Evolutionary conservation across 371 early-diverging fungal genomes (phyloP).

Genomic region (Funneliformis caledonium): DNA sequence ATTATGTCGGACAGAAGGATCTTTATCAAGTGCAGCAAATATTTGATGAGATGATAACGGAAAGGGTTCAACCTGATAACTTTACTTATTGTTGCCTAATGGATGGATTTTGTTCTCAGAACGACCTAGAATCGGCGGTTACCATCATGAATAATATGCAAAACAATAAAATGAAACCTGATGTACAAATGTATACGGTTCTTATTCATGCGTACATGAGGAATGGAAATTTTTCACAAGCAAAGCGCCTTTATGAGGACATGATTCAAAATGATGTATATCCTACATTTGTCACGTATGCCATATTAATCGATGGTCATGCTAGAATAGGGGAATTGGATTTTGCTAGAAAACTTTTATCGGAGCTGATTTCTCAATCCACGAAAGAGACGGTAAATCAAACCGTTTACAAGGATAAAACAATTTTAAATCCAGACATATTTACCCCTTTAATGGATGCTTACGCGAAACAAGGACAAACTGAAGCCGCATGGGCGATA

Average conservation of each 20-base stretch:
- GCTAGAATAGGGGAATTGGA: conserved; percentile 28
- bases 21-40: background rate
- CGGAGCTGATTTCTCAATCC: conserved; percentile 23
- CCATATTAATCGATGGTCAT: conserved; percentile 37
- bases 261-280: conserved; percentile 1
- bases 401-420: background rate
- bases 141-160: background rate
- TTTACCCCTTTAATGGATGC: conserved; percentile 40
- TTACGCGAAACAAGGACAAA: conserved; percentile 35
- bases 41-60: conserved; percentile 20
- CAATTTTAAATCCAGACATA: background rate
- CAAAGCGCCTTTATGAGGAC: conserved; percentile 19
- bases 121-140: background rate
- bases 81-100: conserved; percentile 32
- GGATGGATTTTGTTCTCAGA: conserved; percentile 3
- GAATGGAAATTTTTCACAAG: conserved; percentile 4
- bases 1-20: background rate
- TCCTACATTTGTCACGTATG: conserved; percentile 35
- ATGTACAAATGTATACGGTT: conserved; percentile 28
- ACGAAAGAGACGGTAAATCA: background rate
- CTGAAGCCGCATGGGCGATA: conserved; percentile 23
- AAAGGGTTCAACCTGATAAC: conserved; percentile 6
- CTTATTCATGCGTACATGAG: conserved; percentile 23
- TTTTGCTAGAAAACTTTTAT: conserved; percentile 26
- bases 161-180: conserved; percentile 15